Evolutionary conservation across 495 filamentous ascomycete genomes (phyloP).

Genomic region (Penicillium flavigenum): DNA sequence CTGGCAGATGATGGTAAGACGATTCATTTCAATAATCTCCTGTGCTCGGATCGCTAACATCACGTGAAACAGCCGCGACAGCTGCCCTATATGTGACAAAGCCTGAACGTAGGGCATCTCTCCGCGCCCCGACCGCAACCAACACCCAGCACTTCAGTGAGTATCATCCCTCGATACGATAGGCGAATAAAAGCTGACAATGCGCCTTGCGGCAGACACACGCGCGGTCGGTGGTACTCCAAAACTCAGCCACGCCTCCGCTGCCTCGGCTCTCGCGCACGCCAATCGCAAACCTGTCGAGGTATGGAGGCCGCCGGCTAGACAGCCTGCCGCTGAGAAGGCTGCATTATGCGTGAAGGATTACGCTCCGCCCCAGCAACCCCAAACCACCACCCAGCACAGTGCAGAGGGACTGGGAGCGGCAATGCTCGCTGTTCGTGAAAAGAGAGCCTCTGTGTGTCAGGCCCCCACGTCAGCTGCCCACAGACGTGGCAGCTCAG

Average conservation of each 20-base stretch:
- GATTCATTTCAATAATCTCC: conserved; percentile 13
- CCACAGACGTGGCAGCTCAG: conserved; percentile 17
- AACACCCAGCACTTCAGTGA: conserved; percentile 31
- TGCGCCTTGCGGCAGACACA: conserved; percentile 57
- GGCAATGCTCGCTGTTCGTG: conserved; percentile 65
- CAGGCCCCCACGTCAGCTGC: conserved; percentile 10
- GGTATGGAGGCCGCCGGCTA: conserved; percentile 56
- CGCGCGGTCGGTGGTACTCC: conserved; percentile 63
- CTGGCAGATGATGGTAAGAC: conserved; percentile 46
- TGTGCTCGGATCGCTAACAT: conserved; percentile 6
- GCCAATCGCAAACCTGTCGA: conserved; percentile 60
- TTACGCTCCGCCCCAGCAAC: conserved; percentile 55
- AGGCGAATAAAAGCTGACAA: conserved; percentile 11
- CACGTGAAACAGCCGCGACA: conserved; percentile 46
- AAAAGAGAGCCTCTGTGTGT: conserved; percentile 40
- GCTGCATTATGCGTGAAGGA: conserved; percentile 70
- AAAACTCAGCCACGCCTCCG: conserved; percentile 68
- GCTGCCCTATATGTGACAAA: conserved; percentile 54
- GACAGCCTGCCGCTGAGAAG: conserved; percentile 61
- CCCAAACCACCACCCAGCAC: conserved; percentile 48
- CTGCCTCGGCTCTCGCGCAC: conserved; percentile 73
- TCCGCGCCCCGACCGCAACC: conserved; percentile 31
- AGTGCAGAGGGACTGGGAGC: conserved; percentile 69
- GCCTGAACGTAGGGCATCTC: conserved; percentile 40
- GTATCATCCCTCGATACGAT: conserved; percentile 5